A percentile compares a stretch with the other conserved stretches of the same genome.
Evolutionary conservation across 2,329 filamentous ascomycete species (phyloP).

Genomic region (Ascocoryne sarcoides): DNA sequence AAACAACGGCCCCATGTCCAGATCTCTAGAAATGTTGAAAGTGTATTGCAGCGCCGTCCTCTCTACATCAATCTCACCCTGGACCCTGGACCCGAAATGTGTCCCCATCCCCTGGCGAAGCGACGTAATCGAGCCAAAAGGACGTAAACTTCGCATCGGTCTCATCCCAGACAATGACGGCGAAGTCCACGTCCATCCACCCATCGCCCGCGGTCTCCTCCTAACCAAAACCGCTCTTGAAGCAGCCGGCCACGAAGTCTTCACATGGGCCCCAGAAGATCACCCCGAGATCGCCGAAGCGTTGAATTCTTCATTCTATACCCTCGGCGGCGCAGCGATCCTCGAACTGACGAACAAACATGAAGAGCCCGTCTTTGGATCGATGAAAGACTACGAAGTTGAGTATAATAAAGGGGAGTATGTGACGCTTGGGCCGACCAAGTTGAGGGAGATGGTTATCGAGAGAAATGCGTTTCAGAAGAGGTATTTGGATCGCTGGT

Average conservation of each 20-base stretch:
- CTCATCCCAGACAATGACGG: conserved; percentile 31
- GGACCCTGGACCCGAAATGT: conserved; percentile 32
- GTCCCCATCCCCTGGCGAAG: conserved; percentile 32
- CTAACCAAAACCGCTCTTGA: conserved; percentile 28
- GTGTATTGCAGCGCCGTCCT: conserved; percentile 31
- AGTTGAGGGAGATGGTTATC: conserved; percentile 26
- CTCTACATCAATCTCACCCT: conserved; percentile 27
- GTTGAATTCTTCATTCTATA: conserved; percentile 27
- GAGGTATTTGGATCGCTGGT: conserved; percentile 30
- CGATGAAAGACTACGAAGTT: conserved; percentile 26
- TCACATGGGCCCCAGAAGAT: conserved; percentile 28
- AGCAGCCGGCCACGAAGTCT: conserved; percentile 31
- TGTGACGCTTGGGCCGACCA: conserved; percentile 23
- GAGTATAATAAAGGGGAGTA: conserved; percentile 22
- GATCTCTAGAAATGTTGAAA: conserved; percentile 28
- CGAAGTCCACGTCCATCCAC: conserved; percentile 30
- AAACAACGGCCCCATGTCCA: conserved; percentile 32
- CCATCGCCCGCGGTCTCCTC: conserved; percentile 30
- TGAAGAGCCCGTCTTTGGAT: conserved; percentile 23
- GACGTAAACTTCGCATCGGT: conserved; percentile 31
- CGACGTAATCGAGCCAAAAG: conserved; percentile 27
- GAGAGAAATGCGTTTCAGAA: conserved; percentile 30
- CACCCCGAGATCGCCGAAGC: conserved; percentile 27
- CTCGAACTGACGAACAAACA: conserved; percentile 21
- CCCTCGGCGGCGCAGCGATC: conserved; percentile 28